Percentiles rank a stretch among this genome's conserved stretches.
Evolutionary conservation across 495 filamentous ascomycete genomes (phyloP).

Genomic region (Pyrenopolyporus hunteri): DNA sequence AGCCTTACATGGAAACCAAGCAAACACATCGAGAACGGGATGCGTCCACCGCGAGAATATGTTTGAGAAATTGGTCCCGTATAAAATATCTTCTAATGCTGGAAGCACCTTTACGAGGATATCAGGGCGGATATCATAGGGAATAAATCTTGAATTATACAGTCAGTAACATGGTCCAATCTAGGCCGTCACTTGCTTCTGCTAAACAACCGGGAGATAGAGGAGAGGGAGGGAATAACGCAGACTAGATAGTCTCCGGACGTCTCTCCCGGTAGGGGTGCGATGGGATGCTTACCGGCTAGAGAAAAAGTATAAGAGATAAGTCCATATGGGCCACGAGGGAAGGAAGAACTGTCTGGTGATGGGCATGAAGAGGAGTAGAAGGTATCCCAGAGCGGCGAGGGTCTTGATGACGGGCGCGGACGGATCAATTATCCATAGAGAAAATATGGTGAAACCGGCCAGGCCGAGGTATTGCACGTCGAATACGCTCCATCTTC

Average conservation of each 20-base stretch:
- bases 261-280: too few relatives aligned
- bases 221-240: not conserved
- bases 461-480: constrained; percentile 80
- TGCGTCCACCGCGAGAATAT: constrained; percentile 88
- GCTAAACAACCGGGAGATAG: too few relatives aligned
- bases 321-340: constrained; percentile 80
- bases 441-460: constrained; percentile 76
- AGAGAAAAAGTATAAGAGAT: constrained; percentile 86
- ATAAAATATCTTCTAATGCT: constrained; percentile 95
- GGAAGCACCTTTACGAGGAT: constrained; percentile 96
- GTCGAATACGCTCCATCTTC: constrained; percentile 86
- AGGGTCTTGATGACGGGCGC: constrained; percentile 76
- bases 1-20: constrained; percentile 77
- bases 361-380: constrained; percentile 79
- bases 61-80: constrained; percentile 94
- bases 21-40: constrained; percentile 80
- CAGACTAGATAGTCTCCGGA: not conserved
- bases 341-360: constrained; percentile 92
- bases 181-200: not conserved
- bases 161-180: constrained; percentile 7
- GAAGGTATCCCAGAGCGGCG: constrained; percentile 66
- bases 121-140: constrained; percentile 79
- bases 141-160: constrained; percentile 69
- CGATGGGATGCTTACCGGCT: constrained; percentile 78
- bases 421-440: constrained; percentile 72